Evolutionary conservation across 805 yeast species (phyloP).

Genomic region (Sugiyamaella smithiae): DNA sequence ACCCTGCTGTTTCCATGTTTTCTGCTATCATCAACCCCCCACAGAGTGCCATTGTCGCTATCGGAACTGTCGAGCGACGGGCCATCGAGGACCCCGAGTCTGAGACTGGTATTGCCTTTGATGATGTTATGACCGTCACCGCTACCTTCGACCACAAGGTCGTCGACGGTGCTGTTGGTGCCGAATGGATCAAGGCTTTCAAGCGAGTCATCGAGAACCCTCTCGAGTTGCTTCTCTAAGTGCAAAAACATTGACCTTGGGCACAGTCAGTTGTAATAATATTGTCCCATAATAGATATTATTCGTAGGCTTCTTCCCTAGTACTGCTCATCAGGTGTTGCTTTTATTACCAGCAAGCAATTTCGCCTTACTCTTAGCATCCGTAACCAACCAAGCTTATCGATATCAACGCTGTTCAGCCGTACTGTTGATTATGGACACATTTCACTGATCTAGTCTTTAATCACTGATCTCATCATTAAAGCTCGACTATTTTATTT

Average conservation of each 20-base stretch:
- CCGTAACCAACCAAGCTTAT: too few relatives aligned
- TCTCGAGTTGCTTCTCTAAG: slow-evolving; percentile 79
- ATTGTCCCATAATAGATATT: not conserved
- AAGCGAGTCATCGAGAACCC: slow-evolving; percentile 94
- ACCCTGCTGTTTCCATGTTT: slow-evolving; percentile 86
- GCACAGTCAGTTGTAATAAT: not conserved
- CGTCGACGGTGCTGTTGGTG: slow-evolving; percentile 97
- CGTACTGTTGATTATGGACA: too few relatives aligned
- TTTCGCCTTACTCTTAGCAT: too few relatives aligned
- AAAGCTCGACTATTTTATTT: too few relatives aligned
- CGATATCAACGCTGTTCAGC: too few relatives aligned
- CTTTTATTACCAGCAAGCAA: too few relatives aligned
- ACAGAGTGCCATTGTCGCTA: slow-evolving; percentile 89
- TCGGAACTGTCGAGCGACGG: slow-evolving; percentile 87
- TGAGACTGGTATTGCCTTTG: slow-evolving; percentile 90
- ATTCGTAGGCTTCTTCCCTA: too few relatives aligned
- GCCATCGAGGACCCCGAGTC: slow-evolving; percentile 90
- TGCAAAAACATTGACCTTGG: slow-evolving; percentile 1
- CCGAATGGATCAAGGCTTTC: slow-evolving; percentile 91
- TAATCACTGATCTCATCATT: too few relatives aligned
- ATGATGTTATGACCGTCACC: slow-evolving; percentile 84
- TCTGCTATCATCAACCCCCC: slow-evolving; percentile 99
- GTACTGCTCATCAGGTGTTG: too few relatives aligned
- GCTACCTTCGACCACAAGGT: slow-evolving; percentile 98
- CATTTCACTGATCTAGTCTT: too few relatives aligned